phyloP scores from a whole-genome alignment of 768 basidiomycete species.

The Suillus subluteus region DNA sequence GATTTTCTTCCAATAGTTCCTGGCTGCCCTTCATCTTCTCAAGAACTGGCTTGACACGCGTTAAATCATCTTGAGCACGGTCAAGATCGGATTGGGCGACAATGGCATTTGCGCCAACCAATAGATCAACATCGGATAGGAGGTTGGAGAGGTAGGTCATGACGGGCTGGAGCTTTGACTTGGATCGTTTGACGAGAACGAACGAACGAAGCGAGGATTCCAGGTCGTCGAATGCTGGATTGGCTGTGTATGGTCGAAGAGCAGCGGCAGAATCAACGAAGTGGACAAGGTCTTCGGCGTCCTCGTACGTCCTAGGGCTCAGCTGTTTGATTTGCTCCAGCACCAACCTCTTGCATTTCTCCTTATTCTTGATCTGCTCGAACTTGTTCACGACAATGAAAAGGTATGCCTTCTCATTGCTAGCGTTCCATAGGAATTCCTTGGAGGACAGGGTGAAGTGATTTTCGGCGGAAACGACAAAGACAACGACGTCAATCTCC shows the following conservation, averaged over 20 bases:
- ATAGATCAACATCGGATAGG: slow-evolving; percentile 86
- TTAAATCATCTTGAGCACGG: slow-evolving; percentile 70
- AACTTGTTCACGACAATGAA: slow-evolving; percentile 99
- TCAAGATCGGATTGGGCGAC: slow-evolving; percentile 82
- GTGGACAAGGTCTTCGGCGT: slow-evolving; percentile 92
- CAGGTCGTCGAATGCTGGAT: slow-evolving; percentile 81
- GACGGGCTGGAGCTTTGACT: slow-evolving; percentile 93
- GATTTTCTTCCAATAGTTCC: slow-evolving; percentile 75
- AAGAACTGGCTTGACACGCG: slow-evolving; percentile 73
- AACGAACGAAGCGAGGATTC: slow-evolving; percentile 92
- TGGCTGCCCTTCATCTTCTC: slow-evolving; percentile 83
- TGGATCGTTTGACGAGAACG: slow-evolving; percentile 93
- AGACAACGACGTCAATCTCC: slow-evolving; percentile 98
- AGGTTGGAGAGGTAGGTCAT: slow-evolving; percentile 90
- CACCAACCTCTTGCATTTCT: slow-evolving; percentile 84
- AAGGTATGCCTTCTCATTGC: slow-evolving; percentile 95
- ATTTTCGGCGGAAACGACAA: slow-evolving; percentile 97
- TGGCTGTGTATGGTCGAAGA: slow-evolving; percentile 64
- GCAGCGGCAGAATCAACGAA: slow-evolving; percentile 93
- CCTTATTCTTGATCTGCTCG: slow-evolving; percentile 94
- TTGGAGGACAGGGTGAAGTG: slow-evolving; percentile 96
- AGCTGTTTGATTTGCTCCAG: slow-evolving; percentile 93
- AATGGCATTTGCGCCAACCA: slow-evolving; percentile 83
- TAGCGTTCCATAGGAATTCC: slow-evolving; percentile 91
- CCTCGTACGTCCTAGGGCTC: slow-evolving; percentile 90